Percentiles rank a stretch among this genome's conserved stretches.
These are phyloP conservation scores for Schizophyllum commune DNA, from an alignment of 1,284 basidiomycete species.

Conservation along the genomic window DNA sequence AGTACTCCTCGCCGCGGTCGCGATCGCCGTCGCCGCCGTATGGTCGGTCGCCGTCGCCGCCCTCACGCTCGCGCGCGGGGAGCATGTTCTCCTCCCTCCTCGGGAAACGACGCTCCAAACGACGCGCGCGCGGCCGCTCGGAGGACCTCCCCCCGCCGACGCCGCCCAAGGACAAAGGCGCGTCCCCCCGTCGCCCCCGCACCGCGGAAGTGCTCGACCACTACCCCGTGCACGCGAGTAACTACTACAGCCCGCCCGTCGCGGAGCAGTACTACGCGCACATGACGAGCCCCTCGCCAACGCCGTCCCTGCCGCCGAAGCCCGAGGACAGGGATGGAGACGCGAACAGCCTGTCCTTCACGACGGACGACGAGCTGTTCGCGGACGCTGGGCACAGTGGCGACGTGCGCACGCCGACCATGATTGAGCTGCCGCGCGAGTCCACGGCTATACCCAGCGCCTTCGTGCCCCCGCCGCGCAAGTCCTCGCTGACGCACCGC, in stretches of 20 bases:
- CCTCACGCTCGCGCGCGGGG: slow-evolving; percentile 5
- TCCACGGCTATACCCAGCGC: slow-evolving; percentile 1
- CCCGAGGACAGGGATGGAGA: too few relatives aligned
- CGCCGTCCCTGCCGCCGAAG: background rate
- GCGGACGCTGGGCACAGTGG: background rate
- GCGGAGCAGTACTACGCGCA: slow-evolving; percentile 24
- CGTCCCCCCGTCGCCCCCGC: slow-evolving; percentile 9
- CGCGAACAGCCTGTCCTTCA: background rate
- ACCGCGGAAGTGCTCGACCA: slow-evolving; percentile 19
- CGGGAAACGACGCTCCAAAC: slow-evolving; percentile 13
- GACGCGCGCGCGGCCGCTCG: slow-evolving; percentile 8
- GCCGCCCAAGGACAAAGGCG: slow-evolving; percentile 12
- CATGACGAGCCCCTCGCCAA: background rate
- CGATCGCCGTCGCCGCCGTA: slow-evolving; percentile 12
- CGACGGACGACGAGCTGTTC: background rate
- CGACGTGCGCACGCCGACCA: background rate
- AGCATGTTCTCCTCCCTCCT: slow-evolving; percentile 30
- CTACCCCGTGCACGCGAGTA: slow-evolving; percentile 13
- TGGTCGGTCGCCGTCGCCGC: background rate
- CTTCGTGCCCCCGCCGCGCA: slow-evolving; percentile 5
- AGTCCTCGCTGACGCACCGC: slow-evolving; percentile 11
- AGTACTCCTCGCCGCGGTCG: slow-evolving; percentile 23
- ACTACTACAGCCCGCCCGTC: slow-evolving; percentile 30
- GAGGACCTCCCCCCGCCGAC: background rate
- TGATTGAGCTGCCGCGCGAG: slow-evolving; percentile 3